Percentiles rank a stretch among this genome's conserved stretches.
Evolutionary conservation across 805 yeast species (phyloP).

Genomic region (Cyberlindnera mycetangii): DNA sequence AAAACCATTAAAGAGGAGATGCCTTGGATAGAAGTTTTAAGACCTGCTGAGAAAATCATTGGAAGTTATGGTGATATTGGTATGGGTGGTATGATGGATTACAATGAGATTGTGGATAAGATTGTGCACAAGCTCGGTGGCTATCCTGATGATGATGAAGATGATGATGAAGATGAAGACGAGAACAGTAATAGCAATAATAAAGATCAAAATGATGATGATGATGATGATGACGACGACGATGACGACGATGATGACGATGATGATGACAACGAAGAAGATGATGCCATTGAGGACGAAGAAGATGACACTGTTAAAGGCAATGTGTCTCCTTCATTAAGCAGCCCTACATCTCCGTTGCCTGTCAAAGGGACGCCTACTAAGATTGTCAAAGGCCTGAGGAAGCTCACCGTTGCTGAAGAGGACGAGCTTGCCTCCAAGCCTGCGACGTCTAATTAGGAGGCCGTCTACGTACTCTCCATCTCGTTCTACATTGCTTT

Average conservation of each 20-base stretch:
- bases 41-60: slow-evolving; percentile 91
- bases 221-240: slow-evolving; percentile 16
- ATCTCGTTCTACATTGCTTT: background rate
- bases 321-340: background rate
- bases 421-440: slow-evolving; percentile 15
- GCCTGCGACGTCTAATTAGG: slow-evolving; percentile 2
- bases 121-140: slow-evolving; percentile 70
- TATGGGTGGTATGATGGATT: slow-evolving; percentile 99
- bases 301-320: slow-evolving; percentile 19
- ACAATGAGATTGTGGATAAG: slow-evolving; percentile 88
- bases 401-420: slow-evolving; percentile 29
- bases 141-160: slow-evolving; percentile 54
- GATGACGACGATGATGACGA: slow-evolving; percentile 19
- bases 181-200: slow-evolving; percentile 41
- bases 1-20: slow-evolving; percentile 78
- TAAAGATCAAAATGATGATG: slow-evolving; percentile 17
- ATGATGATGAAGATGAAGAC: slow-evolving; percentile 44
- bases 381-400: slow-evolving; percentile 22
- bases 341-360: background rate
- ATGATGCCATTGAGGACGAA: slow-evolving; percentile 13
- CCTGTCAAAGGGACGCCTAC: slow-evolving; percentile 5
- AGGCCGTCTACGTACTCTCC: background rate
- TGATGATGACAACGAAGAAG: slow-evolving; percentile 18
- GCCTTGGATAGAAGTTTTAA: slow-evolving; percentile 92
- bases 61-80: slow-evolving; percentile 96